phyloP scores from a whole-genome alignment of 78 protist genomes.

The Chrysochromulina tobinii region DNA sequence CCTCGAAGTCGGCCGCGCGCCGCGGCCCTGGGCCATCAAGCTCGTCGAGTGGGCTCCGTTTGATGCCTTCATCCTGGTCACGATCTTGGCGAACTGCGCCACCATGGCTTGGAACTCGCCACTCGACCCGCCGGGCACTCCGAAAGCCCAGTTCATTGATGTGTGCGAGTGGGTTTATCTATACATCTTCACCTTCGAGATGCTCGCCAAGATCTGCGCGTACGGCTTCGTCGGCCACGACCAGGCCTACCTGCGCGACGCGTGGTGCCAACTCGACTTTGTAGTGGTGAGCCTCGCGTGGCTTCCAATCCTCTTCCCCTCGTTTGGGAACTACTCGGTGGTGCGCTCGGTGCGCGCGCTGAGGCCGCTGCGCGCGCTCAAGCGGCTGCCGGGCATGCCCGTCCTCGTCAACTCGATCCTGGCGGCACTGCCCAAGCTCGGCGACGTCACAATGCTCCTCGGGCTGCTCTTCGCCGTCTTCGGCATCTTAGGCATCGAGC shows the following conservation, averaged over 20 bases:
- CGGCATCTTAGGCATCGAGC: conserved; percentile 35
- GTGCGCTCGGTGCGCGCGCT: conserved; percentile 15
- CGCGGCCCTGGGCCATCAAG: not conserved
- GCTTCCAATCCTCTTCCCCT: not conserved
- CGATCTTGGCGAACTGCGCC: not conserved
- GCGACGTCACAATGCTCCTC: not conserved
- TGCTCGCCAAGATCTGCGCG: conserved; percentile 23
- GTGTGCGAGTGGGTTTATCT: not conserved
- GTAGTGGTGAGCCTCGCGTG: not conserved
- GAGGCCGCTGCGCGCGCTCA: conserved; percentile 2
- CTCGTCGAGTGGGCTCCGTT: not conserved
- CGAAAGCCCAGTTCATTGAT: not conserved
- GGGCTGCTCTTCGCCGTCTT: not conserved
- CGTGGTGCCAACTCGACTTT: conserved; percentile 46
- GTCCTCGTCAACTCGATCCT: not conserved
- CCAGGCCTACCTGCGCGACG: conserved; percentile 35
- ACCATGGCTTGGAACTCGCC: not conserved
- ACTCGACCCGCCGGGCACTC: too few species aligned
- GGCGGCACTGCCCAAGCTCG: not conserved
- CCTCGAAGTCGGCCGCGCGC: not conserved
- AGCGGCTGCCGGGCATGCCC: not conserved
- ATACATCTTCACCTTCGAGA: not conserved
- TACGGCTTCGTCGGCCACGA: not conserved
- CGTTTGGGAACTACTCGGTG: not conserved
- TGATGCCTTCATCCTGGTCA: not conserved